phyloP scores from a whole-genome alignment of 805 yeast species.

The Candida maesae region DNA sequence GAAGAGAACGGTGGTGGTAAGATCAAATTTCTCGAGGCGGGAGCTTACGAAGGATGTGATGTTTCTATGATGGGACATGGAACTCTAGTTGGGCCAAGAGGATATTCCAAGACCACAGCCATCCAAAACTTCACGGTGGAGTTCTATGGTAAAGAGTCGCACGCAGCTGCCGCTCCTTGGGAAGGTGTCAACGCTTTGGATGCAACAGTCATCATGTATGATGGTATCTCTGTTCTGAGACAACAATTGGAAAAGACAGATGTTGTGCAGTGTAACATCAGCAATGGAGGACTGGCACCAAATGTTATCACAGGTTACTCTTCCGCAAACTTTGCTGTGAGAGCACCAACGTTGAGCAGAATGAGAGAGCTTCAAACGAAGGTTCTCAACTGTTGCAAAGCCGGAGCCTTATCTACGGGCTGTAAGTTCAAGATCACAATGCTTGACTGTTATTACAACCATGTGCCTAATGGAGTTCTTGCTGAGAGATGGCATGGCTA shows the following conservation, averaged over 20 bases:
- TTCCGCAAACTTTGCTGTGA: conserved; percentile 1
- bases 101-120: conserved; percentile 5
- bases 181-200: conserved; percentile 13
- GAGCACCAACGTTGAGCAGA: conserved; percentile 11
- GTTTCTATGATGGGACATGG: conserved; percentile 11
- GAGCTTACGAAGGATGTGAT: conserved; percentile 9
- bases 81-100: neutral
- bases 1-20: conserved; percentile 14
- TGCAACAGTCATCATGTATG: conserved; percentile 8
- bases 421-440: conserved; percentile 6
- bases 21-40: conserved; percentile 7
- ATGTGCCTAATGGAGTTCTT: conserved; percentile 6
- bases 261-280: conserved; percentile 5
- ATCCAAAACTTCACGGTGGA: conserved; percentile 6
- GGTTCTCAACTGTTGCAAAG: conserved; percentile 8
- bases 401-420: conserved; percentile 12
- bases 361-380: conserved; percentile 4
- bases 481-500: conserved; percentile 1
- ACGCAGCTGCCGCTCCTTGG: conserved; percentile 15
- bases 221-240: conserved; percentile 8
- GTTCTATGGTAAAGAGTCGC: conserved; percentile 13
- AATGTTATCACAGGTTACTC: conserved; percentile 12
- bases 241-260: conserved; percentile 7
- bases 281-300: conserved; percentile 8
- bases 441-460: conserved; percentile 4